phyloP scores from a whole-genome alignment of 495 filamentous ascomycete species.

The Bombardia bombarda region DNA sequence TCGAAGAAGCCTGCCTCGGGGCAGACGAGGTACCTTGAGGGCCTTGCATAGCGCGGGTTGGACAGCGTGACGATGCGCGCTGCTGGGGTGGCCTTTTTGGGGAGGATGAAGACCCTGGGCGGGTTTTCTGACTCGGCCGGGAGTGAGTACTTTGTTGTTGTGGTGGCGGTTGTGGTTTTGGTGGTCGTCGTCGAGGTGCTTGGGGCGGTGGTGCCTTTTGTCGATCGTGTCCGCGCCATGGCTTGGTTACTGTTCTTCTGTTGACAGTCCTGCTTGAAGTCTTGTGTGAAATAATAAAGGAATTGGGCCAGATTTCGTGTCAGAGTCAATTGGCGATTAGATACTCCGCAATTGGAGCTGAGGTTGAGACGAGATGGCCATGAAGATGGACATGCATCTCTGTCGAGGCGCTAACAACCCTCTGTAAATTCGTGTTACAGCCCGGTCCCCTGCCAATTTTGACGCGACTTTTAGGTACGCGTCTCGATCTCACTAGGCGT shows the following conservation, averaged over 20 bases:
- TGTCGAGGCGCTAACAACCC: too few relatives aligned
- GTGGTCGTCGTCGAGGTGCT: conserved; percentile 19
- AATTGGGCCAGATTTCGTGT: too few relatives aligned
- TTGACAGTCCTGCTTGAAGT: too few relatives aligned
- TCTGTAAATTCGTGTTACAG: not conserved
- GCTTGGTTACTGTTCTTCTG: too few relatives aligned
- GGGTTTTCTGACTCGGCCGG: conserved; percentile 30
- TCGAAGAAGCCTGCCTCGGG: conserved; percentile 76
- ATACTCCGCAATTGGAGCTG: too few relatives aligned
- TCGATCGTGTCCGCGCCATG: conserved; percentile 24
- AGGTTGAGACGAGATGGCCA: too few relatives aligned
- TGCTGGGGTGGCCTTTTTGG: conserved; percentile 52
- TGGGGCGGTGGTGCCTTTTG: conserved; percentile 18
- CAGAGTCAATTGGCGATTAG: too few relatives aligned
- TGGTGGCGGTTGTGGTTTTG: conserved; percentile 12
- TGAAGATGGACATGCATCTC: too few relatives aligned
- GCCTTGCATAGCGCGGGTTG: conserved; percentile 61
- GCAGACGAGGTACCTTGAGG: conserved; percentile 72
- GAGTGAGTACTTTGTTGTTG: conserved; percentile 24
- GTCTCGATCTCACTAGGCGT: conserved; percentile 1
- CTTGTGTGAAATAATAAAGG: too few relatives aligned
- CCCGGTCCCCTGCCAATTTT: conserved; percentile 25
- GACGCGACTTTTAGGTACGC: conserved; percentile 21
- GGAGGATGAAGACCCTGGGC: conserved; percentile 74
- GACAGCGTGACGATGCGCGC: conserved; percentile 67